Percentiles rank a stretch among this genome's conserved stretches.
Evolutionary conservation across 805 yeast genomes (phyloP).

Genomic region (Vanderwaltozyma yarrowii): DNA sequence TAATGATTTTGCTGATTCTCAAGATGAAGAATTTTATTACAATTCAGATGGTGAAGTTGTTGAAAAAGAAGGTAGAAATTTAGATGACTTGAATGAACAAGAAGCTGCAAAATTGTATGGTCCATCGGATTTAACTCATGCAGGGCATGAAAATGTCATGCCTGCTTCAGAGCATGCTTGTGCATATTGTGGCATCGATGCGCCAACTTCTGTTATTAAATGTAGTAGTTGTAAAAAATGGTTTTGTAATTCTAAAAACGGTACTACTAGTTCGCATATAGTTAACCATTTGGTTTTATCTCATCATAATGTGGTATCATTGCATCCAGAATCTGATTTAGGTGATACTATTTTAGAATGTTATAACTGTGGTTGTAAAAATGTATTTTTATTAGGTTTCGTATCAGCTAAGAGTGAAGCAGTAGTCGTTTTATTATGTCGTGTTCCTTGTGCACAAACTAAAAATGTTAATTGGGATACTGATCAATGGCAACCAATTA

Average conservation of each 20-base stretch:
- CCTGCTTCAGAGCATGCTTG: slow-evolving; percentile 35
- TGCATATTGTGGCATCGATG: slow-evolving; percentile 65
- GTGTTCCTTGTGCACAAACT: slow-evolving; percentile 76
- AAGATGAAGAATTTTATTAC: slow-evolving; percentile 1
- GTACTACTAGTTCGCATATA: slow-evolving; percentile 62
- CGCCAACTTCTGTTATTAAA: slow-evolving; percentile 55
- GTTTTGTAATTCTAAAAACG: slow-evolving; percentile 75
- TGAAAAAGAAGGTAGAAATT: not conserved
- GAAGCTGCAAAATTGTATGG: not conserved
- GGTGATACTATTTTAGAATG: slow-evolving; percentile 88
- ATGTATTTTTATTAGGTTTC: slow-evolving; percentile 74
- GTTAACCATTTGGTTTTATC: slow-evolving; percentile 77
- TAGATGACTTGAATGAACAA: not conserved
- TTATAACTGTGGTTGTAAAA: slow-evolving; percentile 77
- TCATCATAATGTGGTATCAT: slow-evolving; percentile 60
- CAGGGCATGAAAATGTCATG: not conserved
- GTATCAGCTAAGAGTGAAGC: slow-evolving; percentile 81
- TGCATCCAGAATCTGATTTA: slow-evolving; percentile 71
- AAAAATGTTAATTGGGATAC: slow-evolving; percentile 81
- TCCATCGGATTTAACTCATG: not conserved
- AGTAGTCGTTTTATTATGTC: slow-evolving; percentile 76
- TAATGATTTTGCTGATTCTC: slow-evolving; percentile 1
- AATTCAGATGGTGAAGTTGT: not conserved
- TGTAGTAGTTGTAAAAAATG: slow-evolving; percentile 73
- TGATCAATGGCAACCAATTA: slow-evolving; percentile 75